Evolutionary conservation across 1,284 basidiomycete species (phyloP), one percentile per base, ranked within the genome.

Genomic region (Cronartium quercuum): DNA sequence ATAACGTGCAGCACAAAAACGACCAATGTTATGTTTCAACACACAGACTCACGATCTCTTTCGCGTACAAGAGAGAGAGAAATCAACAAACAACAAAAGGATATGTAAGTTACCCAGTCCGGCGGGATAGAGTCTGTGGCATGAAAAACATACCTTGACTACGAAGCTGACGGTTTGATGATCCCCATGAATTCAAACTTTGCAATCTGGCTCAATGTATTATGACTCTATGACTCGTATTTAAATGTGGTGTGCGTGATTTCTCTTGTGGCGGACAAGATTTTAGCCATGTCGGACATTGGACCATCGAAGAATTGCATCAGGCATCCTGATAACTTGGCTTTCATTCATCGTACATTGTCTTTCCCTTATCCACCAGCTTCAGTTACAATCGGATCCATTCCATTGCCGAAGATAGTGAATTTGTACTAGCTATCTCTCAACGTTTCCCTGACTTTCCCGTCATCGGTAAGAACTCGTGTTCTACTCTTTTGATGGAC

Each of bases 301-400:
- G 29, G 29, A 29, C 29, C 29, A 29, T 29, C 29, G 29, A 29
- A 29, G 29, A 29, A 29, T 29, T 29, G 29, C 1, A 29, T 2
- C 29, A 29, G 29, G 29, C 29, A 29, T 29, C 29, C 29, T 29
- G 29, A 29, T 29, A 29, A 29, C 29, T 29, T 29, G 29, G 29
- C 29, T 29, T 1, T 29, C 15, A 21, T 58, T 37, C 51, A 58
- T 35, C 42, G 58, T 62, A 21, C 41, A 12, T 60, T 62, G 55
- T 37, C 34, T 12, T 24, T 34, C 29, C 29, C 29, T 38, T 61
- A 34, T 18, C 6, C 34, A 24, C 18, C 10, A 34, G 12, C 21
- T 89, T 92, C 80, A 84, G 92, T 21, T 94, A 87, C 84, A 94
- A 93, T 80, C 88, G 93, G 2, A 81, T 95, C 0, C 91, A 91